A percentile compares a stretch with the other conserved stretches of the same genome.
phyloP scores from a whole-genome alignment of 2,329 filamentous ascomycete species.

The Balansia obtecta region DNA sequence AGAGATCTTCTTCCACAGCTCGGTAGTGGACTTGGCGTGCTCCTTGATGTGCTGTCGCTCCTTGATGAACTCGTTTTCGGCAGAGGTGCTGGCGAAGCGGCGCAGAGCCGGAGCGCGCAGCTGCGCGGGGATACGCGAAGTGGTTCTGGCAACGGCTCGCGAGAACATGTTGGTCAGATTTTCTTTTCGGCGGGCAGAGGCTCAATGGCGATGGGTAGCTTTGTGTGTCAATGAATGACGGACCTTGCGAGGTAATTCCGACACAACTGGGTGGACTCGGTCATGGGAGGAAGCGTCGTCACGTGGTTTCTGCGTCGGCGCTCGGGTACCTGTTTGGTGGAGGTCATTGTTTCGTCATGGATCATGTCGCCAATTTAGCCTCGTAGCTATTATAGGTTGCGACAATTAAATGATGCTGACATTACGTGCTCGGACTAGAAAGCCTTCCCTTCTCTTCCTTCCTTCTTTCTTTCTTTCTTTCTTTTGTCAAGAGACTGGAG shows the following conservation, averaged over 20 bases:
- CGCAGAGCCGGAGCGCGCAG: slow-evolving; percentile 51
- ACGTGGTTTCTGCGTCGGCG: background rate
- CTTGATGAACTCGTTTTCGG: slow-evolving; percentile 87
- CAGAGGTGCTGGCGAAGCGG: slow-evolving; percentile 57
- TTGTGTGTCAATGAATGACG: slow-evolving; percentile 12
- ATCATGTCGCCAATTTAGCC: background rate
- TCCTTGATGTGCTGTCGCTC: slow-evolving; percentile 85
- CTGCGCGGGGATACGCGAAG: slow-evolving; percentile 51
- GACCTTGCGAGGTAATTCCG: background rate
- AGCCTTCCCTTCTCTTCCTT: too few species aligned
- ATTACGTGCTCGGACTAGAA: too few species aligned
- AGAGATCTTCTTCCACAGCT: slow-evolving; percentile 91
- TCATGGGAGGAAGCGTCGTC: background rate
- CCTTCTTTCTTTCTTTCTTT: too few species aligned
- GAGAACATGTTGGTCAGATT: slow-evolving; percentile 43
- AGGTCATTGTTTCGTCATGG: background rate
- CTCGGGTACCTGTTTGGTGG: background rate
- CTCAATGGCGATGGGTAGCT: background rate
- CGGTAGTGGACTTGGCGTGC: slow-evolving; percentile 74
- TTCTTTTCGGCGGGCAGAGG: too few species aligned
- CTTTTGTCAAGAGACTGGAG: too few species aligned
- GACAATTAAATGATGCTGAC: too few species aligned
- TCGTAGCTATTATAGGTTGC: too few species aligned
- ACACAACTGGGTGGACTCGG: background rate
- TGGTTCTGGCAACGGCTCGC: slow-evolving; percentile 46